Conservation (phyloP, 1,284 basidiomycete species). For the Ceratobasidium sp. region DNA sequence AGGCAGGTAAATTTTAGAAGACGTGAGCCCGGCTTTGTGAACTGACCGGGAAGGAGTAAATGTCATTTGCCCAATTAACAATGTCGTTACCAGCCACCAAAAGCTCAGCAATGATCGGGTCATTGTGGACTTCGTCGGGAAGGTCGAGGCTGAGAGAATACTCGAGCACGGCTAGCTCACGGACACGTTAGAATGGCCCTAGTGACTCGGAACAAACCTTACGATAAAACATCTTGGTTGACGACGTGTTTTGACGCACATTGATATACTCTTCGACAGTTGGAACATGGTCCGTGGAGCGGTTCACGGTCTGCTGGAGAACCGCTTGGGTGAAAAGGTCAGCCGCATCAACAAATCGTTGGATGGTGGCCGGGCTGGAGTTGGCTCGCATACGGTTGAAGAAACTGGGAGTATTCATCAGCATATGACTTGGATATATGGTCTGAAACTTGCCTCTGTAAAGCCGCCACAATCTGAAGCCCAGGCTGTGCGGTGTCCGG, state of each 20-base stretch:
- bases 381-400: slow-evolving; percentile 59
- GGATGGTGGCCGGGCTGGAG: slow-evolving; percentile 57
- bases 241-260: slow-evolving; percentile 62
- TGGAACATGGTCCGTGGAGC: slow-evolving; percentile 58
- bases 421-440: slow-evolving; percentile 46
- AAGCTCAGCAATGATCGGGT: slow-evolving; percentile 61
- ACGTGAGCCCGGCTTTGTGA: too few species aligned
- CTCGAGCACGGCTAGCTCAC: slow-evolving; percentile 55
- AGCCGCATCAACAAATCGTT: slow-evolving; percentile 60
- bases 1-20: not conserved
- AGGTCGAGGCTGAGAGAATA: slow-evolving; percentile 48
- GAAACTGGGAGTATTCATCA: slow-evolving; percentile 53
- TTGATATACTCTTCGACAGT: slow-evolving; percentile 62
- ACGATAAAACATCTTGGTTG: slow-evolving; percentile 58
- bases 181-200: not conserved
- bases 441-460: slow-evolving; percentile 57
- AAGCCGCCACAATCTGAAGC: slow-evolving; percentile 62
- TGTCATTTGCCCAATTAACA: slow-evolving; percentile 26
- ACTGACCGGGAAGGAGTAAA: slow-evolving; percentile 40
- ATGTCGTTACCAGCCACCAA: slow-evolving; percentile 69
- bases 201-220: not conserved
- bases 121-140: slow-evolving; percentile 49
- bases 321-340: slow-evolving; percentile 61
- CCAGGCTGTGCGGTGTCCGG: slow-evolving; percentile 56
- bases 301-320: slow-evolving; percentile 59